A percentile compares a stretch with the other conserved stretches of the same genome.
phyloP scores from a whole-genome alignment of 208 protist genomes.

The Leishmania mexicana region DNA sequence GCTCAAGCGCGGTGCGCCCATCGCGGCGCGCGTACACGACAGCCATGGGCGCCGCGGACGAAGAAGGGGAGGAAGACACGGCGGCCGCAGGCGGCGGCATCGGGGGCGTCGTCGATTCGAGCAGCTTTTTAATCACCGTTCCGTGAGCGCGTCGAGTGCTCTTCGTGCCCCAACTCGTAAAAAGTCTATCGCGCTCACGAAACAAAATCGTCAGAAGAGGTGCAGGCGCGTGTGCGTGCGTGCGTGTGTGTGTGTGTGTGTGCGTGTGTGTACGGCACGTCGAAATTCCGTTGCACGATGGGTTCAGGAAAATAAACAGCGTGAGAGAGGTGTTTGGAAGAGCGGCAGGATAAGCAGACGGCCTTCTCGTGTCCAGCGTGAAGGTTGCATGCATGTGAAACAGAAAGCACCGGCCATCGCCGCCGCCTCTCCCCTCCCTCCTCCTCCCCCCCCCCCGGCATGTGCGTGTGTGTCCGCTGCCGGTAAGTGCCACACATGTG shows the following conservation, averaged over 20 bases:
- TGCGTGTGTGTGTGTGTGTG: slow-evolving; percentile 9
- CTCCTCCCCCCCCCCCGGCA: too few relatives aligned
- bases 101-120: neutral
- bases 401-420: neutral
- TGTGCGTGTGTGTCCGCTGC: neutral
- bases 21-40: slow-evolving; percentile 45
- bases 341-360: neutral
- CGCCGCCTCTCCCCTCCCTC: too few relatives aligned
- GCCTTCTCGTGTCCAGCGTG: neutral
- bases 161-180: neutral
- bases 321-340: neutral
- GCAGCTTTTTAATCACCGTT: too few relatives aligned
- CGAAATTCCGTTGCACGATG: neutral
- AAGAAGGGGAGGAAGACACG: neutral
- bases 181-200: neutral
- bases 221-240: neutral
- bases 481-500: neutral
- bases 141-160: neutral
- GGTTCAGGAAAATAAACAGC: neutral
- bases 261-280: neutral
- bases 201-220: neutral
- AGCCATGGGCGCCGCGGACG: neutral
- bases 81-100: neutral
- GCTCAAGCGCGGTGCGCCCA: slow-evolving; percentile 62
- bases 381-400: neutral